phyloP scores from a whole-genome alignment of 192 early-diverging fungal genomes.

The Coemansia sp. region DNA sequence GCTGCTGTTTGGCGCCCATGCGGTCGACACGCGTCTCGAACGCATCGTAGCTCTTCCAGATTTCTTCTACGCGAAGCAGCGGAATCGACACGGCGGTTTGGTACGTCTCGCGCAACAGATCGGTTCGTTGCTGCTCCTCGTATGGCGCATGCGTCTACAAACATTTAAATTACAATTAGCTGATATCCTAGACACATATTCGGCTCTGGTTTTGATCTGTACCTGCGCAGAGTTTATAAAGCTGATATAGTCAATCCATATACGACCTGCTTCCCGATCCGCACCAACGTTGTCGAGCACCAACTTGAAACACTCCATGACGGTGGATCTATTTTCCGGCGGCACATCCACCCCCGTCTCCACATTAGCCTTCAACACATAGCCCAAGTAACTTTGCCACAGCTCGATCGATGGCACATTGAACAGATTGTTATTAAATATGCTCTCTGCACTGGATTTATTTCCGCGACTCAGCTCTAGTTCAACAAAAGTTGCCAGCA shows the following conservation, averaged over 20 bases:
- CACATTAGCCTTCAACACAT: constrained; percentile 75
- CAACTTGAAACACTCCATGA: constrained; percentile 85
- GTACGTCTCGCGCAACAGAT: constrained; percentile 76
- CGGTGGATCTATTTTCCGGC: constrained; percentile 64
- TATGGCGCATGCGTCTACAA: constrained; percentile 53
- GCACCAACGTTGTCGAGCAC: constrained; percentile 83
- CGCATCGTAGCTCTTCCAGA: constrained; percentile 95
- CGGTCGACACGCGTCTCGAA: constrained; percentile 87
- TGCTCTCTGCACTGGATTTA: constrained; percentile 73
- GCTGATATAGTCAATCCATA: constrained; percentile 86
- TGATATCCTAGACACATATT: not conserved
- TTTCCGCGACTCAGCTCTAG: constrained; percentile 78
- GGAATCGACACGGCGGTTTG: constrained; percentile 88
- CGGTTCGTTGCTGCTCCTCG: constrained; percentile 91
- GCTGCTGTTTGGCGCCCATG: constrained; percentile 78
- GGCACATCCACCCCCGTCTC: constrained; percentile 52
- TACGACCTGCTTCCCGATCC: constrained; percentile 82
- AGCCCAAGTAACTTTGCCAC: constrained; percentile 86
- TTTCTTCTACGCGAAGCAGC: constrained; percentile 79
- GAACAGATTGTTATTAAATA: constrained; percentile 80
- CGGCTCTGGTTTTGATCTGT: constrained; percentile 7
- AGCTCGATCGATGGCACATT: constrained; percentile 83
- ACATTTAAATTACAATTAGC: too few relatives aligned
- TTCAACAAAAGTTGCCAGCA: constrained; percentile 77
- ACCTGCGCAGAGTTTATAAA: constrained; percentile 79